Conservation (phyloP, 148 eudicot genomes). For the Rhododendron ferrugineum region DNA sequence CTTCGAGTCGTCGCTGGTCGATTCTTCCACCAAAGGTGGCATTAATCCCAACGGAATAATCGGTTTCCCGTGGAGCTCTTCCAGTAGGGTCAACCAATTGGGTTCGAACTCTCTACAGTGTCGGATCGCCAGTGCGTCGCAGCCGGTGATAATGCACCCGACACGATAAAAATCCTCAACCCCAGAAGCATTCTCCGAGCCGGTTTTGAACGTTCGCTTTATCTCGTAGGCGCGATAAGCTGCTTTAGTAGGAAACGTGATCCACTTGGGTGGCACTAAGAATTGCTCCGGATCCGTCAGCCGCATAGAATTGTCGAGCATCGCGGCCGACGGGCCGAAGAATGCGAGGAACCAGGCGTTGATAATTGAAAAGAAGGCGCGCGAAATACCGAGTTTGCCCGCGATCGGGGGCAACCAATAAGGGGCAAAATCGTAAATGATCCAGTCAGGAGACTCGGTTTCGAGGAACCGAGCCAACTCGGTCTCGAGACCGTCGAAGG, state of each 20-base stretch:
- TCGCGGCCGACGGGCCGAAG: background rate
- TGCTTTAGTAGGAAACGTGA: background rate
- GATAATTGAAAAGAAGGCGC: constrained; percentile 9
- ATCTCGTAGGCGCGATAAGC: constrained; percentile 10
- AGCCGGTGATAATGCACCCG: background rate
- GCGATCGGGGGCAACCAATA: constrained; percentile 24
- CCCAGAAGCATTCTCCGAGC: background rate
- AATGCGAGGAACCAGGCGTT: constrained; percentile 15
- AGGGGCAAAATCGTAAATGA: constrained; percentile 24
- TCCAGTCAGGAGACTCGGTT: constrained; percentile 25
- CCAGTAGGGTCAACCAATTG: constrained; percentile 8
- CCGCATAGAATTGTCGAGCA: background rate
- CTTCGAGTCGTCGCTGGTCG: background rate
- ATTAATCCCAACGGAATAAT: constrained; percentile 15
- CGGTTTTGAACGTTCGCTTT: background rate
- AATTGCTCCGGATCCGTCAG: background rate
- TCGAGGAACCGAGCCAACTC: constrained; percentile 14
- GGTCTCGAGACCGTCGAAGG: constrained; percentile 22
- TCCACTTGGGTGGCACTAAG: constrained; percentile 13
- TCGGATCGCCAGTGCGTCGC: background rate
- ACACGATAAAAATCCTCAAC: background rate
- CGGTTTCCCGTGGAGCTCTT: constrained; percentile 12
- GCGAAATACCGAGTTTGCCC: constrained; percentile 6
- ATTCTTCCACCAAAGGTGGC: background rate
- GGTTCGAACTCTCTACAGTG: constrained; percentile 15